Percentiles rank a stretch among this genome's conserved stretches.
Conservation (phyloP, 2,329 filamentous ascomycete species). For the Calonectria naviculata region DNA sequence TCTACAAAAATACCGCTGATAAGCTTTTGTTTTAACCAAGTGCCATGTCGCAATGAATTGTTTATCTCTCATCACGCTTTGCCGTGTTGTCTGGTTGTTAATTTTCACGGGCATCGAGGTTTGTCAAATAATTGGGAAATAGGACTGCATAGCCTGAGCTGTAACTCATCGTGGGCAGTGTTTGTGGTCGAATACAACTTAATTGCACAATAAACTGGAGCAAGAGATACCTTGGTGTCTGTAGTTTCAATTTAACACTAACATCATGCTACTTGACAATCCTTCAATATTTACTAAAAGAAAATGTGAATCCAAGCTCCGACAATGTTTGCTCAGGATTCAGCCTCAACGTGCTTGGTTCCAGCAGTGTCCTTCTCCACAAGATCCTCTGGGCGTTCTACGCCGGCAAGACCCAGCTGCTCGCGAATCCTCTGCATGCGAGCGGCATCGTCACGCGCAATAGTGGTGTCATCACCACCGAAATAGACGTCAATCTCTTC, state of each 20-base stretch:
- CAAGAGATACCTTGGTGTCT: no score
- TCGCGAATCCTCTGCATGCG: constrained; percentile 1
- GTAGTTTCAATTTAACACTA: no score
- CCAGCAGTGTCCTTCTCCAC: not conserved
- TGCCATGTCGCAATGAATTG: no score
- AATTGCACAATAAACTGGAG: no score
- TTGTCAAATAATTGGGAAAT: no score
- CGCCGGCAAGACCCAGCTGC: not conserved
- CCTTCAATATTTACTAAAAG: not conserved
- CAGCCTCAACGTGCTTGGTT: not conserved
- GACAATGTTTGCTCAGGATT: not conserved
- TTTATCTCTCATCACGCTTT: no score
- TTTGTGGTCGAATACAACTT: no score
- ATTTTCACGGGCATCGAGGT: no score
- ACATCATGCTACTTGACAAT: no score
- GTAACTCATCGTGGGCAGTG: no score
- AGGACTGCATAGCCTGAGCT: no score
- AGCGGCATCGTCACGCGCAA: not conserved
- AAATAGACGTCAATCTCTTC: constrained; percentile 1
- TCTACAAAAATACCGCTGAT: not conserved
- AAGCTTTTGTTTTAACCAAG: not conserved
- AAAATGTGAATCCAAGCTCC: not conserved
- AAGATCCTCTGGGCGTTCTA: not conserved
- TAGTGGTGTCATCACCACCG: not conserved
- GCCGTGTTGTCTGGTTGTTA: no score